phyloP scores from a whole-genome alignment of 345 rosid genomes.

The Geranium brycei region DNA sequence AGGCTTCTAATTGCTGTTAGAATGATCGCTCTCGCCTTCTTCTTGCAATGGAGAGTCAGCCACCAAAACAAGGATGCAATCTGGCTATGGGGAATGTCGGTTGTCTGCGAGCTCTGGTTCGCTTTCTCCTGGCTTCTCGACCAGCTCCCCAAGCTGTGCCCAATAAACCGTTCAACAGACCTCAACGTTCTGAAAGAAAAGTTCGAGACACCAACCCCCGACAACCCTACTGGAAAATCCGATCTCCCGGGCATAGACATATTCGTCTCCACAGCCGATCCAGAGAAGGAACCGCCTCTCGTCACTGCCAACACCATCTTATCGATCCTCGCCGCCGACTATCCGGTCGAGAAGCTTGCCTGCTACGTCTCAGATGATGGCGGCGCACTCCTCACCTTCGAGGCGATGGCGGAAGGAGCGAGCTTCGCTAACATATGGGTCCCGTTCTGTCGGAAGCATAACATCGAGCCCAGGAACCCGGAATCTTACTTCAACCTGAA shows the following conservation, averaged over 20 bases:
- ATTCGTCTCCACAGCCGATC: slow-evolving; percentile 96
- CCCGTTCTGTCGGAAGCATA: slow-evolving; percentile 92
- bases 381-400: slow-evolving; percentile 90
- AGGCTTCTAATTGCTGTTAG: slow-evolving; percentile 82
- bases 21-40: slow-evolving; percentile 57
- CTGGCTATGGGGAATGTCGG: slow-evolving; percentile 99
- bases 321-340: slow-evolving; percentile 89
- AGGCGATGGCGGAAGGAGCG: slow-evolving; percentile 99
- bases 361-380: slow-evolving; percentile 99
- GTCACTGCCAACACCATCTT: slow-evolving; percentile 93
- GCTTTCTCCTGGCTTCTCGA: slow-evolving; percentile 98
- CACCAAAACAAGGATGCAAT: slow-evolving; percentile 60
- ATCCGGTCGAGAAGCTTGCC: slow-evolving; percentile 91
- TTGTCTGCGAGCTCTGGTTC: slow-evolving; percentile 92
- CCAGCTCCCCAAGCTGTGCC: slow-evolving; percentile 90
- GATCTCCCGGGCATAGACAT: slow-evolving; percentile 92
- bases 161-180: slow-evolving; percentile 78
- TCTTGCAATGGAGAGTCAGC: slow-evolving; percentile 63
- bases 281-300: slow-evolving; percentile 97
- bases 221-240: slow-evolving; percentile 80
- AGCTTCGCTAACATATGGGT: slow-evolving; percentile 92
- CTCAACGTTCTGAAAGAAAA: slow-evolving; percentile 84
- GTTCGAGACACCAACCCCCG: slow-evolving; percentile 66
- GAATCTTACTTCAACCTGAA: slow-evolving; percentile 86
- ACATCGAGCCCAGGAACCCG: slow-evolving; percentile 87